Conservation (phyloP, 768 basidiomycete genomes). For the Auriscalpium microsporum region DNA sequence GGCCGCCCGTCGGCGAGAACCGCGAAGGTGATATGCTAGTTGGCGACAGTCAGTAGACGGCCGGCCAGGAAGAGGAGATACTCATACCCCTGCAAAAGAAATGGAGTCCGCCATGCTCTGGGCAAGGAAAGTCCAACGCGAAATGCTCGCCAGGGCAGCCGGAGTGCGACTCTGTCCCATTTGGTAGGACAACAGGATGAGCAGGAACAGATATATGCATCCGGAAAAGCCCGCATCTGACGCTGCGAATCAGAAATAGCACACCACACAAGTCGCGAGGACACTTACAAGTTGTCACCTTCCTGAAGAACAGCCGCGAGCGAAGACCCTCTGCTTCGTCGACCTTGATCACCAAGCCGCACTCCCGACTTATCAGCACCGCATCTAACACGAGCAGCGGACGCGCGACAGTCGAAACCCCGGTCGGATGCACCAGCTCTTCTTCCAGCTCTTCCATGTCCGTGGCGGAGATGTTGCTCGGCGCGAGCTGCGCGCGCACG, state of each 20-base stretch:
- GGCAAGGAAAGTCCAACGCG: slow-evolving; percentile 73
- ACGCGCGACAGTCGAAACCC: slow-evolving; percentile 47
- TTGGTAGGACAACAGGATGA: slow-evolving; percentile 67
- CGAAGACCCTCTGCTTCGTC: slow-evolving; percentile 56
- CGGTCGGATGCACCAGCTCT: slow-evolving; percentile 68
- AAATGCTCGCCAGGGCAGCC: slow-evolving; percentile 68
- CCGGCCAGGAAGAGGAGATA: neutral
- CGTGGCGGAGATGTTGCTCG: slow-evolving; percentile 39
- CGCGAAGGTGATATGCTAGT: slow-evolving; percentile 74
- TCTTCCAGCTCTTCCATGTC: slow-evolving; percentile 65
- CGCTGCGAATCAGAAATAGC: neutral
- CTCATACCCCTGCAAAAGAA: slow-evolving; percentile 63
- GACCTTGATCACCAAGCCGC: slow-evolving; percentile 66
- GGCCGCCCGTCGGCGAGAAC: slow-evolving; percentile 77
- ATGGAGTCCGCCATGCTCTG: slow-evolving; percentile 77
- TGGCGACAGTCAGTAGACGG: neutral
- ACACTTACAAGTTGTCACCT: slow-evolving; percentile 34
- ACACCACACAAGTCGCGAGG: neutral
- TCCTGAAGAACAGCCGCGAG: slow-evolving; percentile 32
- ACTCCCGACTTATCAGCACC: slow-evolving; percentile 69
- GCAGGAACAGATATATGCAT: slow-evolving; percentile 55
- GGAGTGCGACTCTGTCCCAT: slow-evolving; percentile 69
- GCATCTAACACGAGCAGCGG: slow-evolving; percentile 55
- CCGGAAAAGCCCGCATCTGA: slow-evolving; percentile 69
- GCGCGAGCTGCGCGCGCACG: slow-evolving; percentile 57